Evolutionary conservation across 108 stramenopile genomes (phyloP), one percentile per base, ranked within the genome.

Genomic region (Fragilariopsis cylindrus): DNA sequence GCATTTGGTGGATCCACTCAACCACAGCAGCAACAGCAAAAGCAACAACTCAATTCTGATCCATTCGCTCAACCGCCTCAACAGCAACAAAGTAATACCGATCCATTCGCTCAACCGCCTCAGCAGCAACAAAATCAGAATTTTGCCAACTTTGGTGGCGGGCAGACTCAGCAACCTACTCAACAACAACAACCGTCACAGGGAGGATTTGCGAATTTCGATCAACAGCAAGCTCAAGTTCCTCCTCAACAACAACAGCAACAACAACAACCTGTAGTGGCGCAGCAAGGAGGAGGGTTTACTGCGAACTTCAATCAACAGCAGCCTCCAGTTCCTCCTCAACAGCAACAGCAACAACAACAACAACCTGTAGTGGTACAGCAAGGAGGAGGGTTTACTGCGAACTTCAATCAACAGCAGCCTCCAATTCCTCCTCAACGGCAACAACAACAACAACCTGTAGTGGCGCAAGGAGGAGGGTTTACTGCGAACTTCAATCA

Each of bases 1-100:
- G 88, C 91, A 15, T 89, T 92, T 80, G 85, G 84, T 16, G 75
- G 76, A 43, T 77, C 79, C 9, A 52, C 67, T 7, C 77, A 81
- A 67, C 66, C 30, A 30, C 30, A 30, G 30, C 77, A 81, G 57
- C 66, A 2, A 30, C 30, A 30, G 30, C 30, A 30, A 65, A 50
- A 76, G 44, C 70, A 64, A 40, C 70, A 43, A 69, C 57, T 46
- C 46, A 50, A 49, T 18, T 40, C 62, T 5, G 79, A 80, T 71
- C 73, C 73, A 4, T 80, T 80, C 71, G 79, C 79, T 5, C 47
- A 47, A 60, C 66, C 30, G 30, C 30, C 30, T 2, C 30, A 30
- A 49, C 60, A 76, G 50, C 70, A 64, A 40, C 70, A 43, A 69
- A 65, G 45, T 47, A 50, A 49, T 18, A 16, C 62, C n/a, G 79